Percentiles rank a stretch among this genome's conserved stretches.
These are phyloP conservation scores for Aspergillus versicolor DNA, from an alignment of 2,329 filamentous ascomycete genomes.

Conservation along the genomic window DNA sequence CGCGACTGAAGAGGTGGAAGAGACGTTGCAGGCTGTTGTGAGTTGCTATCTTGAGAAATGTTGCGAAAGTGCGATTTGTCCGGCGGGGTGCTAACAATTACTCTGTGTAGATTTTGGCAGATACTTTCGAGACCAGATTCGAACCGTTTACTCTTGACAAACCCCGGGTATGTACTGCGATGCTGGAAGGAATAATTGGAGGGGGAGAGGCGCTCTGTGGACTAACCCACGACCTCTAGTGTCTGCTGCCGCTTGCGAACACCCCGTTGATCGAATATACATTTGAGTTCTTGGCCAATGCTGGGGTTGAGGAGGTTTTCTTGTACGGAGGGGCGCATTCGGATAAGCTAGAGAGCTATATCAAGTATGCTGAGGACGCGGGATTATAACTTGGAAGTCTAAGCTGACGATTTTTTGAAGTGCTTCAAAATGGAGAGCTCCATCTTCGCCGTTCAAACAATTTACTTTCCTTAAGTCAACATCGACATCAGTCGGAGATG, in stretches of 20 bases:
- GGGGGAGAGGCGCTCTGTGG: not conserved
- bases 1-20: slow-evolving; percentile 59
- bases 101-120: slow-evolving; percentile 70
- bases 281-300: slow-evolving; percentile 91
- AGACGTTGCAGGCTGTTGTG: slow-evolving; percentile 64
- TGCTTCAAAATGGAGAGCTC: slow-evolving; percentile 70
- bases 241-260: slow-evolving; percentile 89
- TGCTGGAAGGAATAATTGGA: not conserved
- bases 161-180: slow-evolving; percentile 66
- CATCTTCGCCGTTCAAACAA: slow-evolving; percentile 75
- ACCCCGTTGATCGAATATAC: slow-evolving; percentile 96
- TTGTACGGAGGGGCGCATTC: slow-evolving; percentile 88
- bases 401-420: slow-evolving; percentile 28
- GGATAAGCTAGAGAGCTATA: slow-evolving; percentile 82
- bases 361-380: slow-evolving; percentile 52
- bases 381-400: not conserved
- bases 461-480: slow-evolving; percentile 85
- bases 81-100: slow-evolving; percentile 12
- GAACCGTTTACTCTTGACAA: slow-evolving; percentile 83
- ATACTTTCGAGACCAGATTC: slow-evolving; percentile 92
- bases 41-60: slow-evolving; percentile 25
- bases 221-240: slow-evolving; percentile 53
- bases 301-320: slow-evolving; percentile 90
- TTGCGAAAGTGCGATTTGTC: not conserved
- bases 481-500: slow-evolving; percentile 85